Evolutionary conservation across 352 stramenopile genomes (phyloP).

Genomic region (Pseudoperonospora humuli): DNA sequence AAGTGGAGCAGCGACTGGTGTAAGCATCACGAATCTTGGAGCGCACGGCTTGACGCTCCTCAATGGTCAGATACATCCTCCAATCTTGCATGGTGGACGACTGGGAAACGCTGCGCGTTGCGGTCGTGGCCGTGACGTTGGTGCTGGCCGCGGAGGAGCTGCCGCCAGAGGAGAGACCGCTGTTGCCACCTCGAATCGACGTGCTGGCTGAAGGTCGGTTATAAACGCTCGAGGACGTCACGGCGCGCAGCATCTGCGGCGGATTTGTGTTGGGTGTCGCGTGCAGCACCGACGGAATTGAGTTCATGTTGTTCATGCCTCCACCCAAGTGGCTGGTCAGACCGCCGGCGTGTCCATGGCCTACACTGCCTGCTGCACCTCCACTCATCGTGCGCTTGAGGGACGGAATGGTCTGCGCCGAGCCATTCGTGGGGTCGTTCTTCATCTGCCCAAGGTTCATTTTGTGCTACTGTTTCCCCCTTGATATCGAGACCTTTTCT

Average conservation of each 20-base stretch:
- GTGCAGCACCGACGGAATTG: slow-evolving; percentile 74
- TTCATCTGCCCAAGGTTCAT: slow-evolving; percentile 79
- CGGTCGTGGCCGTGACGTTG: slow-evolving; percentile 22
- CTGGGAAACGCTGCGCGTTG: slow-evolving; percentile 53
- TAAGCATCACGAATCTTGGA: slow-evolving; percentile 85
- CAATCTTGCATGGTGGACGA: slow-evolving; percentile 77
- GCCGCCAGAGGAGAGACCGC: slow-evolving; percentile 14
- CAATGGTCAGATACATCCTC: slow-evolving; percentile 87
- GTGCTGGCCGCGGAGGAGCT: slow-evolving; percentile 6
- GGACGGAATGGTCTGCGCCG: slow-evolving; percentile 64
- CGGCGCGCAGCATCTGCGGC: slow-evolving; percentile 76
- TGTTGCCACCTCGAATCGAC: slow-evolving; percentile 21
- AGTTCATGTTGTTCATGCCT: slow-evolving; percentile 71
- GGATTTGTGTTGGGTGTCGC: slow-evolving; percentile 56
- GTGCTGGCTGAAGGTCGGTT: slow-evolving; percentile 43
- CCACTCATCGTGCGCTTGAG: slow-evolving; percentile 82
- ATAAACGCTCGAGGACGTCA: slow-evolving; percentile 75
- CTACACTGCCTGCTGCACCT: slow-evolving; percentile 35
- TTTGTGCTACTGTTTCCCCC: background rate
- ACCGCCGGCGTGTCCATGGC: slow-evolving; percentile 28
- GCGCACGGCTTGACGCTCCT: slow-evolving; percentile 81
- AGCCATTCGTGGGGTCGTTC: slow-evolving; percentile 42
- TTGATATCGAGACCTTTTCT: too few relatives aligned
- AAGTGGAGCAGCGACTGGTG: slow-evolving; percentile 73
- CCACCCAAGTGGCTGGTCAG: slow-evolving; percentile 47